A percentile compares a stretch with the other conserved stretches of the same genome.
Evolutionary conservation across 441 rosid species (phyloP).

Genomic region (Mallotus repandus): DNA sequence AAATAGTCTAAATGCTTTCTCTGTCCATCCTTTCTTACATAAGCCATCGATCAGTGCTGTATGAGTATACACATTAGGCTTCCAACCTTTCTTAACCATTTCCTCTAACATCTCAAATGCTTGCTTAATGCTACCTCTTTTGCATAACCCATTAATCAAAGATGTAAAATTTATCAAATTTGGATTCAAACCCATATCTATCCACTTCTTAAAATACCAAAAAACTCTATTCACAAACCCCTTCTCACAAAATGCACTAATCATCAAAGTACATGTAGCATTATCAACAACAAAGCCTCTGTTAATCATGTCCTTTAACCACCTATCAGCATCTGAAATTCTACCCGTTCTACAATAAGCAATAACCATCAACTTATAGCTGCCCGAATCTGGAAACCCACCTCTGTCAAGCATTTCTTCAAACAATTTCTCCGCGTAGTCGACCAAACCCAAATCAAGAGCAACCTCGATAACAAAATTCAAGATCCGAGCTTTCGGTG

Average conservation of each 20-base stretch:
- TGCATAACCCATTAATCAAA: conserved; percentile 77
- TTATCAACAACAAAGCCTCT: conserved; percentile 62
- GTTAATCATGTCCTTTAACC: conserved; percentile 63
- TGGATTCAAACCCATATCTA: conserved; percentile 58
- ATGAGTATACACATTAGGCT: conserved; percentile 88
- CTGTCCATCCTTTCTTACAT: conserved; percentile 94
- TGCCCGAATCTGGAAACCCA: conserved; percentile 53
- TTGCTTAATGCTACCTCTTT: conserved; percentile 79
- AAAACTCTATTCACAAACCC: conserved; percentile 58
- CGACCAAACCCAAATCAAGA: conserved; percentile 47
- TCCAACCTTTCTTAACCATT: conserved; percentile 77
- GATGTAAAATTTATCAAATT: conserved; percentile 78
- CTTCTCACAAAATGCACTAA: conserved; percentile 50
- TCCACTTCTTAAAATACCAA: conserved; percentile 70
- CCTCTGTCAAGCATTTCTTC: conserved; percentile 77
- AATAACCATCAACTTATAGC: conserved; percentile 65
- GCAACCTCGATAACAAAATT: conserved; percentile 49
- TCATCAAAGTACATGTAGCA: conserved; percentile 66
- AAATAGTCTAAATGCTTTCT: conserved; percentile 83
- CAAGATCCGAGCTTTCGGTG: conserved; percentile 38
- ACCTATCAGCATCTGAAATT: conserved; percentile 60
- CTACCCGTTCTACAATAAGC: conserved; percentile 57
- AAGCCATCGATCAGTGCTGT: conserved; percentile 76
- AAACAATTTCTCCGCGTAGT: conserved; percentile 61
- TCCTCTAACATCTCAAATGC: conserved; percentile 86